Evolutionary conservation across 257 asterid genomes (phyloP).

Genomic region (Solanum ahanhuiri): DNA sequence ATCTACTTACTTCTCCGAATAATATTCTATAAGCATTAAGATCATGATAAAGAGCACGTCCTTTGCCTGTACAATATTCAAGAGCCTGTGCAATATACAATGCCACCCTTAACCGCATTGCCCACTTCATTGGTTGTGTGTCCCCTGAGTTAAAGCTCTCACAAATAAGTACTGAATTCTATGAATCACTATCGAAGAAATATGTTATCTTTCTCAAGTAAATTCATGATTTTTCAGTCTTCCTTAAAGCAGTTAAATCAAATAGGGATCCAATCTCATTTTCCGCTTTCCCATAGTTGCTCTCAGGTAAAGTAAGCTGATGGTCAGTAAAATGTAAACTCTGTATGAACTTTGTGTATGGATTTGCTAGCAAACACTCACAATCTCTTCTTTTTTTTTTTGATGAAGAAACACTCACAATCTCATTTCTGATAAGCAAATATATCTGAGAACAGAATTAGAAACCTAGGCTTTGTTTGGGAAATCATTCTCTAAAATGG

Average conservation of each 20-base stretch:
- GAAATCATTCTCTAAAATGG: neutral
- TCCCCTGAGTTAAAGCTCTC: constrained; percentile 37
- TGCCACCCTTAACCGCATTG: constrained; percentile 80
- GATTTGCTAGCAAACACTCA: neutral
- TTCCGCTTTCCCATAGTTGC: neutral
- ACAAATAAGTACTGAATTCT: neutral
- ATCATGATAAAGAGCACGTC: constrained; percentile 56
- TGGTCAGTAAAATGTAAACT: neutral
- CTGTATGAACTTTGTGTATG: neutral
- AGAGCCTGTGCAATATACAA: constrained; percentile 51
- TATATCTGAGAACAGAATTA: neutral
- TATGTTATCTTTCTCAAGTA: neutral
- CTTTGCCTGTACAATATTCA: constrained; percentile 47
- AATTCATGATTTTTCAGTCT: neutral
- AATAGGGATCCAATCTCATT: neutral
- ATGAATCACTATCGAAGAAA: neutral
- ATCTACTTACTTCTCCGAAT: neutral
- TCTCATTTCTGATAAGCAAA: neutral
- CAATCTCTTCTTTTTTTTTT: neutral
- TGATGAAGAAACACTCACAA: neutral
- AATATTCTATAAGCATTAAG: constrained; percentile 2
- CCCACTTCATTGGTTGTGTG: constrained; percentile 64
- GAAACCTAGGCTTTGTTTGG: neutral
- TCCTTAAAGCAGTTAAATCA: neutral
- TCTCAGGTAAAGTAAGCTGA: neutral